Percentiles rank a stretch among this genome's conserved stretches.
Evolutionary conservation across 2,329 filamentous ascomycete species (phyloP).

Genomic region (Colletotrichum endophyticum): DNA sequence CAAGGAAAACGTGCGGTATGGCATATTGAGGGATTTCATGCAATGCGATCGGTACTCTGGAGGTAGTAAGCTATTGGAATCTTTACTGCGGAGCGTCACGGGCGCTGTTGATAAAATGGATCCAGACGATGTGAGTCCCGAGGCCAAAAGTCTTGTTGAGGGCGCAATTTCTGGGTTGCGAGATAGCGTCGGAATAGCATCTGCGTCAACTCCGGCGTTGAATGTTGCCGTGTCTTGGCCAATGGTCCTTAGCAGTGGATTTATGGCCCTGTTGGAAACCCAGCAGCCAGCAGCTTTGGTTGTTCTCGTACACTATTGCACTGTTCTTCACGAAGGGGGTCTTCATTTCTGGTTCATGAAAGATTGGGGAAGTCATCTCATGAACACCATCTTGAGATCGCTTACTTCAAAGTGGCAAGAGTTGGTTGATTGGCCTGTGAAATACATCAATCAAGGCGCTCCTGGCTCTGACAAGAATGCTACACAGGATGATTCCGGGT

Average conservation of each 20-base stretch:
- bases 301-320: not conserved
- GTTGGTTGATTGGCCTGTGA: not conserved
- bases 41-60: not conserved
- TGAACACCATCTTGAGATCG: not conserved
- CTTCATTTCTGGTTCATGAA: not conserved
- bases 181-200: not conserved
- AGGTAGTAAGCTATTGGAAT: not conserved
- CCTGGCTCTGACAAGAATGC: accelerated
- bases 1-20: not conserved
- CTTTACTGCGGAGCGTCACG: not conserved
- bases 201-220: not conserved
- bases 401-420: not conserved
- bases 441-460: not conserved
- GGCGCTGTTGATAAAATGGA: not conserved
- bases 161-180: not conserved
- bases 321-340: not conserved
- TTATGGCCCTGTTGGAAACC: not conserved
- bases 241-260: not conserved
- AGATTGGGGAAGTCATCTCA: not conserved
- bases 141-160: not conserved
- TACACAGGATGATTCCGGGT: not conserved
- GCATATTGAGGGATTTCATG: not conserved
- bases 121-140: accelerated
- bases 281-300: not conserved
- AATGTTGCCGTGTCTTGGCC: not conserved